A percentile compares a stretch with the other conserved stretches of the same genome.
These are phyloP conservation scores for Breviolum minutum DNA, from an alignment of 73 alveolate genomes.

Conservation along the genomic window DNA sequence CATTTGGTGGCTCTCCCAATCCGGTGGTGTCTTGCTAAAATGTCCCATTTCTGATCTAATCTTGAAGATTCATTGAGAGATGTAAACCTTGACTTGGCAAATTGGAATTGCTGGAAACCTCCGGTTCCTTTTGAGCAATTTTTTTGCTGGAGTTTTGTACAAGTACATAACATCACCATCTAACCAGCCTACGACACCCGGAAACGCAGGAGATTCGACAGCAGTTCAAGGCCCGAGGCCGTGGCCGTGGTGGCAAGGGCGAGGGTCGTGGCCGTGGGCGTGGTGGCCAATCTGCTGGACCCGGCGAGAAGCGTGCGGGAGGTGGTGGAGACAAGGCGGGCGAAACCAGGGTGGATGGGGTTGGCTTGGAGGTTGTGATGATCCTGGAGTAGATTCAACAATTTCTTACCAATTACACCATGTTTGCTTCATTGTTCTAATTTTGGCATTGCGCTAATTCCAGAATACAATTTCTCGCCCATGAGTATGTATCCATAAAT, in stretches of 20 bases:
- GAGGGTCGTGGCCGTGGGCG: conserved; percentile 69
- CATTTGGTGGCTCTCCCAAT: too few species aligned
- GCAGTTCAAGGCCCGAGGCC: conserved; percentile 95
- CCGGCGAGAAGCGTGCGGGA: conserved; percentile 87
- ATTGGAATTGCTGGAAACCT: too few species aligned
- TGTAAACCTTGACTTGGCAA: neutral
- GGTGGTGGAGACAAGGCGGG: conserved; percentile 87
- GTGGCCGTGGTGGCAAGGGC: conserved; percentile 90
- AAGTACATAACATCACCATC: neutral
- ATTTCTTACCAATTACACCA: too few species aligned
- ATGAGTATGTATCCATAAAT: too few species aligned
- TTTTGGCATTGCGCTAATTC: too few species aligned
- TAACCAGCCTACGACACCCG: neutral
- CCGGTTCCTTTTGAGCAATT: neutral
- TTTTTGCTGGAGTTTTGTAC: too few species aligned
- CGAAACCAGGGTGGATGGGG: neutral
- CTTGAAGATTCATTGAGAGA: neutral
- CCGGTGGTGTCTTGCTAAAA: too few species aligned
- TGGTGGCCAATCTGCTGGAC: conserved; percentile 72
- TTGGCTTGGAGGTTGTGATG: neutral
- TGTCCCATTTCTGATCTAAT: too few species aligned
- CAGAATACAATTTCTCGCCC: too few species aligned
- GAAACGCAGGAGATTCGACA: conserved; percentile 63
- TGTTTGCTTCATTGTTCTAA: too few species aligned
- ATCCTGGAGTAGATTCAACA: too few species aligned